Evolutionary conservation across 2,329 filamentous ascomycete species (phyloP).

Genomic region (Diaporthe australafricana): DNA sequence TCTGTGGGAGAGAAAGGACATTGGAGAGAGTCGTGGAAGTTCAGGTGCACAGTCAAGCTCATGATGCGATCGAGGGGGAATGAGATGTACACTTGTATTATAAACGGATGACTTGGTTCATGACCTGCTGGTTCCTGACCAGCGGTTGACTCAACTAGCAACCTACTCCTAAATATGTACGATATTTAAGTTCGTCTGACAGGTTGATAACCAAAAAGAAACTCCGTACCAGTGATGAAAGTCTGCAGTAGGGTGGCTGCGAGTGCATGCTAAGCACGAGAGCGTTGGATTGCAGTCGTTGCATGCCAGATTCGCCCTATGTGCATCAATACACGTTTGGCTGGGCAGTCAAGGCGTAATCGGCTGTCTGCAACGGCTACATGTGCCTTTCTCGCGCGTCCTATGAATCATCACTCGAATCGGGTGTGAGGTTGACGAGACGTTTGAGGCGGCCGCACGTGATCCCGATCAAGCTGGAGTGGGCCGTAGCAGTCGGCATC

Average conservation of each 20-base stretch:
- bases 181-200: background rate
- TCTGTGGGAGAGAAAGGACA: background rate
- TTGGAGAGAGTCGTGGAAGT: too few species aligned
- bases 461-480: conserved; percentile 2
- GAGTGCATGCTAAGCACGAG: too few species aligned
- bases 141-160: background rate
- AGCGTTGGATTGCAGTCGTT: too few species aligned
- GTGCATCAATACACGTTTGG: background rate
- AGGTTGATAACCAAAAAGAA: background rate
- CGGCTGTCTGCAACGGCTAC: background rate
- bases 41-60: background rate
- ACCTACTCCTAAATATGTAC: background rate
- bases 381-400: background rate
- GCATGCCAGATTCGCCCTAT: background rate
- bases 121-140: background rate
- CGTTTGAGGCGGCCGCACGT: conserved; percentile 8
- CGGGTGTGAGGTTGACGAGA: background rate
- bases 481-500: conserved; percentile 25
- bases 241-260: too few species aligned
- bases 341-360: background rate
- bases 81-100: background rate
- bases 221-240: background rate
- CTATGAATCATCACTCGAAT: conserved; percentile 35
- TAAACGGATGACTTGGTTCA: background rate
- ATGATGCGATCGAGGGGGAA: too few species aligned